A percentile compares a stretch with the other conserved stretches of the same genome.
phyloP scores from a whole-genome alignment of 495 filamentous ascomycete genomes.

The Wilcoxina mikolae region DNA sequence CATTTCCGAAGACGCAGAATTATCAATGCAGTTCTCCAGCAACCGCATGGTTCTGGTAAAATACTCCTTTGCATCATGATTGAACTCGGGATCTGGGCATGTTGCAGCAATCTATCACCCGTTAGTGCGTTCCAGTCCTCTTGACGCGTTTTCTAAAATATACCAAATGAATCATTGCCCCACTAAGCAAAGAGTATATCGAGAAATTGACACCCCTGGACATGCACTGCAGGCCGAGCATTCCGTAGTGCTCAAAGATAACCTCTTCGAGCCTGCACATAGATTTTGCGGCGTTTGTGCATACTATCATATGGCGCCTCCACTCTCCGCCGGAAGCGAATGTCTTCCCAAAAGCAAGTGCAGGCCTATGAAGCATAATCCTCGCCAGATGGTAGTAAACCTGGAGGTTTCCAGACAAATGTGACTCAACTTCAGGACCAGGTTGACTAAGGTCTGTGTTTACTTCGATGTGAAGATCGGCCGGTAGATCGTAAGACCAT shows the following conservation, averaged over 20 bases:
- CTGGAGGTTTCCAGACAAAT: constrained; percentile 86
- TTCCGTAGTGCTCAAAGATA: constrained; percentile 58
- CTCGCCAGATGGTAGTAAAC: constrained; percentile 79
- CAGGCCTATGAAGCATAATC: constrained; percentile 80
- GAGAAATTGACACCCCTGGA: constrained; percentile 88
- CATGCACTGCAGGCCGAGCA: constrained; percentile 81
- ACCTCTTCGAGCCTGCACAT: constrained; percentile 86
- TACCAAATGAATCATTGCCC: constrained; percentile 91
- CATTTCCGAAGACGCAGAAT: constrained; percentile 88
- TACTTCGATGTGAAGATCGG: constrained; percentile 64
- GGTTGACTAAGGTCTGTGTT: constrained; percentile 66
- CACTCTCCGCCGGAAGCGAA: constrained; percentile 59
- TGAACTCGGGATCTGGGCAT: constrained; percentile 80
- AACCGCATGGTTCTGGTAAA: constrained; percentile 94
- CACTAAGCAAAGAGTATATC: constrained; percentile 81
- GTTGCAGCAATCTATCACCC: constrained; percentile 55
- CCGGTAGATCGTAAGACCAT: constrained; percentile 65
- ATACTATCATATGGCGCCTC: constrained; percentile 77
- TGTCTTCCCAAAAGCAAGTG: constrained; percentile 62
- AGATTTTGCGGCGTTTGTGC: constrained; percentile 72
- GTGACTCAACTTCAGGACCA: constrained; percentile 56
- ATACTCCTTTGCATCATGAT: constrained; percentile 70
- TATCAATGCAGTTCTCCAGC: constrained; percentile 65
- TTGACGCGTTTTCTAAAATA: constrained; percentile 26
- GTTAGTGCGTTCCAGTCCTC: constrained; percentile 1